Evolutionary conservation across 495 filamentous ascomycete species (phyloP), one percentile per base, ranked within the genome.

Genomic region (Penicillium verhagenii): DNA sequence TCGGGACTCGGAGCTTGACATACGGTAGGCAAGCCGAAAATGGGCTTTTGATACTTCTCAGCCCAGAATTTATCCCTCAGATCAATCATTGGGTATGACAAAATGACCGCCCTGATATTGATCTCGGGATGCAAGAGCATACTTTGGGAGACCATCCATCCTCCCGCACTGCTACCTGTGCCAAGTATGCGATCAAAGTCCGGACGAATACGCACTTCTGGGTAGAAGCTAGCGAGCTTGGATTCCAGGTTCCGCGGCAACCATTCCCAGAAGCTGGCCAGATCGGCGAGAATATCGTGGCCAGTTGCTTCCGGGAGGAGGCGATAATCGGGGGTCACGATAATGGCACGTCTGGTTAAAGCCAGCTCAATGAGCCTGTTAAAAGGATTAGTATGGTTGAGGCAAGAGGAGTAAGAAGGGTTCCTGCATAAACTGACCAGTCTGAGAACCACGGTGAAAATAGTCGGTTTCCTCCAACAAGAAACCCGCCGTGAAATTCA

Each of bases 21-120:
- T 26, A 61, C 52, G 35, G 53, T 54, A 0, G 48, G 29, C 7
- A 52, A 21, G 2, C 61, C 61, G 11, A 51, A 54, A 9, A 64
- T 58, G 9, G 61, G 52, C 50, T 62, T 57, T 6, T 52, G 21
- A 45, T 45, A 59, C 3, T 37, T 35, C 31, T 58, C 56, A 4
- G 25, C 47, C 46, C 57, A 65, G 28, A 44, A 59, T 19, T 18
- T 25, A 18, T 57, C 54, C 3, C 58, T 48, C 2, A 62, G 45
- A 29, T 62, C 47, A n/a, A 62, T n/a, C 59, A 59, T 62, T 0
- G 59, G 54, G 23, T 65, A 65, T 1, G 54, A 39, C 11, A 56
- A 16, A 4, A 59, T 58, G 14, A 48, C 33, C 1, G 49, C 59
- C 6, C 29, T 35, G 40, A 57, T 52, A 14, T 55, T 25, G 5